Base-by-base conservation (phyloP, 176 grass and related monocot genomes). In the Phyllostachys edulis region DNA sequence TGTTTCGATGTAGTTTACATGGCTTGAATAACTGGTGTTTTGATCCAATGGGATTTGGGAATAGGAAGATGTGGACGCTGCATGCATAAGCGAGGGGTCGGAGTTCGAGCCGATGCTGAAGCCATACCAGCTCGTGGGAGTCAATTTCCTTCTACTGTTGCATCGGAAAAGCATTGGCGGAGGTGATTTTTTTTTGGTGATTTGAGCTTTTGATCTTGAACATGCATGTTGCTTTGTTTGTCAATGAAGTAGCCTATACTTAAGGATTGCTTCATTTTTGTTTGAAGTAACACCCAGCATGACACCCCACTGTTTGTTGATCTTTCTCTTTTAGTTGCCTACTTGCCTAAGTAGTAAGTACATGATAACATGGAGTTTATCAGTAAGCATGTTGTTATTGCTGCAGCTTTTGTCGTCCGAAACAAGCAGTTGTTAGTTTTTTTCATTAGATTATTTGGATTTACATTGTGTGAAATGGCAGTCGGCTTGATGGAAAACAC, bases 71-170 rank as follows among this genome's bases (percentile, higher is more conserved):
- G 83, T 98, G 36, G 69, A 93, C 57, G 91, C 76, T 34, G 93
- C 91, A 70, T 95, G 93, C 87, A 81, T 76, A 71, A 87, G 85
- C 10, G 82, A 98, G 73, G 93, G 92, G 66, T 86, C 61, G 1
- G 85, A 90, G 32, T 96, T 96, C 7, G 51, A 92, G 69, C 96
- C 93, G 41, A 75, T 92, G 78, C 76, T 98, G 73, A 98, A 98
- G 88, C 93, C 93, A 7, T 96, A 98, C 80, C 96, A 98, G 81
- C 89, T 98, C 8, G 96, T 98, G 41, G 96, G 96, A 20, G 96
- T 98, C 80, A 98, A 98, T 91, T 98, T 96, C 69, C 91, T 98
- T 87, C 89, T 98, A 63, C 83, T 98, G 0, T 80, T 98, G 76
- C 92, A 96, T 82, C 90, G 80, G 36, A 98, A 94, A 89, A 85